These are phyloP conservation scores for Kuraishia ogatae DNA, from an alignment of 805 yeast genomes.

Conservation along the genomic window DNA sequence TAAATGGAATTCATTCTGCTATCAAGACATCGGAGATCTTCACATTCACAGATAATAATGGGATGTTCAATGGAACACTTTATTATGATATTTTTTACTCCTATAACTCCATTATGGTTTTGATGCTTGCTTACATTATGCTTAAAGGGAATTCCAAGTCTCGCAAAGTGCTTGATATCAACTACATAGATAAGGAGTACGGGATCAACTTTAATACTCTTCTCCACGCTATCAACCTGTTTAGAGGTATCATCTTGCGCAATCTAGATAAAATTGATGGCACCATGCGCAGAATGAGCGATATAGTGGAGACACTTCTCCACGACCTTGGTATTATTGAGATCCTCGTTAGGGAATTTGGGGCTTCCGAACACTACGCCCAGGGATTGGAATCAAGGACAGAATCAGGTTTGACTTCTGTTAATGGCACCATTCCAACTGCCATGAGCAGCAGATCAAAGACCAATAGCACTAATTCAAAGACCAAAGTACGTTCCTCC, in stretches of 20 bases:
- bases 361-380: neutral
- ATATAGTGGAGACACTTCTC: constrained; percentile 30
- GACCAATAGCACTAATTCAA: neutral
- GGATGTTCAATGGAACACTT: constrained; percentile 25
- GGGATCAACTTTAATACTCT: constrained; percentile 18
- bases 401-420: neutral
- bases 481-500: neutral
- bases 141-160: constrained; percentile 9
- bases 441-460: neutral
- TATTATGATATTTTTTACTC: constrained; percentile 27
- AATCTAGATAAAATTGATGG: constrained; percentile 27
- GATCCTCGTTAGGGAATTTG: constrained; percentile 17
- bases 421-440: neutral
- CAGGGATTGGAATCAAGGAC: neutral
- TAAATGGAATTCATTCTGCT: constrained; percentile 31
- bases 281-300: constrained; percentile 33
- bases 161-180: constrained; percentile 18
- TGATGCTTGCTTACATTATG: constrained; percentile 24
- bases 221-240: constrained; percentile 23
- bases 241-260: constrained; percentile 22
- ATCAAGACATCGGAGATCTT: constrained; percentile 29
- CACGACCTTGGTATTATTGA: constrained; percentile 31
- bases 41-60: constrained; percentile 24
- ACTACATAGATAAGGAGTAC: constrained; percentile 16
- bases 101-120: constrained; percentile 24